Evolutionary conservation across 2,329 filamentous ascomycete genomes (phyloP).

Genomic region (Penicillium paneum): DNA sequence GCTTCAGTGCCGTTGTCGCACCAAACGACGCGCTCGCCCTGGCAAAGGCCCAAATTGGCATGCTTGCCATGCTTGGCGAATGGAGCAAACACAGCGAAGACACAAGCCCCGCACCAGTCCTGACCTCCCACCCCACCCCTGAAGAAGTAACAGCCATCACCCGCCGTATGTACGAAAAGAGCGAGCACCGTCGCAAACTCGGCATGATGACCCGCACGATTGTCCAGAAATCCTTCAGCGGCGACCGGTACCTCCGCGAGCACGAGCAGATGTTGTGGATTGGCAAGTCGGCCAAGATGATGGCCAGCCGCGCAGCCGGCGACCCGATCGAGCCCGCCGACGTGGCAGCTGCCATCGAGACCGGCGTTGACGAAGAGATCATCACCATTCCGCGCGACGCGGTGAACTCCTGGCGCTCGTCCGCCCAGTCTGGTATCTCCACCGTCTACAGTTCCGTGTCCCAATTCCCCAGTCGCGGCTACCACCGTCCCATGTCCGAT

Average conservation of each 20-base stretch:
- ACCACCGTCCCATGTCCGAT: constrained; percentile 24
- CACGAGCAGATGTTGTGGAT: constrained; percentile 61
- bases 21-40: constrained; percentile 61
- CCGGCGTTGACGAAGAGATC: constrained; percentile 35
- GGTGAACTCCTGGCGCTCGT: constrained; percentile 38
- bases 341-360: constrained; percentile 25
- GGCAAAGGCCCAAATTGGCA: constrained; percentile 60
- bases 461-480: constrained; percentile 18
- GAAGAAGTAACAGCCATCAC: constrained; percentile 55
- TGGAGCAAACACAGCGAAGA: constrained; percentile 60
- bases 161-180: constrained; percentile 60
- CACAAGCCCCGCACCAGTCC: constrained; percentile 39
- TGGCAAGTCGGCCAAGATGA: constrained; percentile 37
- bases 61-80: constrained; percentile 60
- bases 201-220: constrained; percentile 59
- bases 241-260: constrained; percentile 59
- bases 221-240: constrained; percentile 58
- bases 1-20: constrained; percentile 61
- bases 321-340: constrained; percentile 26
- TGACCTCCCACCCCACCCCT: constrained; percentile 49
- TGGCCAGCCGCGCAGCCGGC: constrained; percentile 27
- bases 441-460: constrained; percentile 27
- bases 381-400: constrained; percentile 36
- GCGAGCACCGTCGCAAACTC: constrained; percentile 53
- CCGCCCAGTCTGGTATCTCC: constrained; percentile 32